These are phyloP conservation scores for Trichosporon asahii DNA, from an alignment of 1,284 basidiomycete genomes.

Conservation along the genomic window DNA sequence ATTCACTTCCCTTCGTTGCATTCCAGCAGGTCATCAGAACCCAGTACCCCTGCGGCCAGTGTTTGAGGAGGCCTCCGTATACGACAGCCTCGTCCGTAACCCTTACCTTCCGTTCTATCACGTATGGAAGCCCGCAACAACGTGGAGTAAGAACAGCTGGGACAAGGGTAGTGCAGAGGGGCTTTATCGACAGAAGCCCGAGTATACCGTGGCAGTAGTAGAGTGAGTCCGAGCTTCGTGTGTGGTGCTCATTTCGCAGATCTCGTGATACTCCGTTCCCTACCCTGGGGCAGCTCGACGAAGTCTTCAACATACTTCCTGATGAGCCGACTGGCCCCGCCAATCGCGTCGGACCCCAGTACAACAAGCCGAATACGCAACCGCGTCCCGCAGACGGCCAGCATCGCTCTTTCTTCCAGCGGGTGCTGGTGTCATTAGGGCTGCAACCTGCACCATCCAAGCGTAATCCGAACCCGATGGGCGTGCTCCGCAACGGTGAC, in stretches of 20 bases:
- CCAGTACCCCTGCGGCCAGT: constrained; percentile 42
- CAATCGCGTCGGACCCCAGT: constrained; percentile 48
- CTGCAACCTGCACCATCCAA: neutral
- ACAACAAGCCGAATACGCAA: constrained; percentile 23
- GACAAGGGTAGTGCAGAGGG: constrained; percentile 43
- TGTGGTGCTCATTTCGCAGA: constrained; percentile 21
- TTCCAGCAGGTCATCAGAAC: constrained; percentile 60
- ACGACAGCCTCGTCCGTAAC: constrained; percentile 50
- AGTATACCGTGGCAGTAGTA: constrained; percentile 81
- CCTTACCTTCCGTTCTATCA: constrained; percentile 85
- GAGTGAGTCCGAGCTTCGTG: constrained; percentile 58
- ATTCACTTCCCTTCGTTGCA: constrained; percentile 70
- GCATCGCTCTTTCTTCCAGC: neutral
- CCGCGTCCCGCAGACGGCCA: neutral
- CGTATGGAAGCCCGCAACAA: constrained; percentile 83
- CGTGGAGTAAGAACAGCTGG: constrained; percentile 56
- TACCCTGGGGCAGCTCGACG: constrained; percentile 37
- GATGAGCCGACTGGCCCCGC: constrained; percentile 38
- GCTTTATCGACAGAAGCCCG: constrained; percentile 65
- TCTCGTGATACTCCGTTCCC: constrained; percentile 46
- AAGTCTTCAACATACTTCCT: constrained; percentile 42
- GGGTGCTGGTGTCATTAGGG: neutral
- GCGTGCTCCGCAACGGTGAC: constrained; percentile 75
- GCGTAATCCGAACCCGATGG: constrained; percentile 55
- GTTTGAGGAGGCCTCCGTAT: constrained; percentile 16